These are phyloP conservation scores for Candida pseudoviswanathii DNA, from an alignment of 1,139 yeast species.

Conservation along the genomic window DNA sequence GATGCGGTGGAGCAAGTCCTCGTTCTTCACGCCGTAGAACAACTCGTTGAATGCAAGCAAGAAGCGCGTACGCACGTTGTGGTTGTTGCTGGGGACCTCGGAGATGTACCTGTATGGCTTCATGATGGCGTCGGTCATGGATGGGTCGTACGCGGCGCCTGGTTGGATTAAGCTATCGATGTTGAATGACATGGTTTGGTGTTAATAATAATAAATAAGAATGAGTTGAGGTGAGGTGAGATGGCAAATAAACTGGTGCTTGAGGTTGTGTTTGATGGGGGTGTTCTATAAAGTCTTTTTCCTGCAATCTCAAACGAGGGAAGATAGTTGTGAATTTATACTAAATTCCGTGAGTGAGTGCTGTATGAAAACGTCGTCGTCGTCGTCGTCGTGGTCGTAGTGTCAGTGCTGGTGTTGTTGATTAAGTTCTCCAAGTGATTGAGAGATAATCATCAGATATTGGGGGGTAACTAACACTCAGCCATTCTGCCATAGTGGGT, in stretches of 20 bases:
- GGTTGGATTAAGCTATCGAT: conserved; percentile 10
- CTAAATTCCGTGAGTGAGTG: not conserved
- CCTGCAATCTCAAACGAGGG: not conserved
- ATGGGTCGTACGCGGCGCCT: not conserved
- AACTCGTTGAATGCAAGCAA: conserved; percentile 34
- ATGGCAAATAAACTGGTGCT: too few relatives aligned
- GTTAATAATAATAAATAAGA: not conserved
- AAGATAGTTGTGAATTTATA: not conserved
- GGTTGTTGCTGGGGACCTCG: conserved; percentile 36
- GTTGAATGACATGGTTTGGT: conserved; percentile 8
- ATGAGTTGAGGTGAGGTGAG: too few relatives aligned
- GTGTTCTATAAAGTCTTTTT: too few relatives aligned
- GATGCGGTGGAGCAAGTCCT: conserved; percentile 21
- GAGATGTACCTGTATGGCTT: conserved; percentile 34
- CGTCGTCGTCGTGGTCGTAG: too few relatives aligned
- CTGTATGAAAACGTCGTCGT: too few relatives aligned
- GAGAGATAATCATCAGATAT: too few relatives aligned
- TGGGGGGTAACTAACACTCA: too few relatives aligned
- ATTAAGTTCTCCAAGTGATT: too few relatives aligned
- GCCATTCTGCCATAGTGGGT: too few relatives aligned
- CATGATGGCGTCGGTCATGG: conserved; percentile 15
- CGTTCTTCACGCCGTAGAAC: conserved; percentile 28
- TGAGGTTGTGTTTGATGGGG: too few relatives aligned
- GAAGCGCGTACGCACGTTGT: conserved; percentile 30
- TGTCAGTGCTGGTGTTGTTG: too few relatives aligned